Evolutionary conservation across 2,329 filamentous ascomycete species (phyloP), one percentile per base, ranked within the genome.

Genomic region (Aureobasidium lini): DNA sequence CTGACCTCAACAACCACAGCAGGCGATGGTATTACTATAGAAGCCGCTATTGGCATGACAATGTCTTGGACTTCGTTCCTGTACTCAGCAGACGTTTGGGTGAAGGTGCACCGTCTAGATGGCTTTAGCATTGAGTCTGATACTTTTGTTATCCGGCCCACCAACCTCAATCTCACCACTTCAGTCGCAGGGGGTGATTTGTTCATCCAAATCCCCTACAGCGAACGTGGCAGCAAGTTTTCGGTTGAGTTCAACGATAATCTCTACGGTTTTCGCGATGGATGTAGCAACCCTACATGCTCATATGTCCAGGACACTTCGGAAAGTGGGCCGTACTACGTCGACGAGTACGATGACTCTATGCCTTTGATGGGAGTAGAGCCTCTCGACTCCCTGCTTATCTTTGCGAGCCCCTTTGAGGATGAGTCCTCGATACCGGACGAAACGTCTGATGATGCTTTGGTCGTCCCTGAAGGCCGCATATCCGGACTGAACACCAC

Each of bases 231-330:
- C 15, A 37, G 40, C 40, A 56, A 46, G n/a, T 46, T 56, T n/a
- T 43, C 40, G 16, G 32, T 56, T 13, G 52, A 56, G 16, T 56
- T 56, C 32, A 36, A 56, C n/a, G 52, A 56, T 16, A 56, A 56
- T 11, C 39, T 56, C 7, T 56, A 36, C 11, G 42, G 37, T 16
- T 56, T 56, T 10, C 52, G 36, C 18, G 52, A 56, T 37, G 52
- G 52, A n/a, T 44, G 52, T 11, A 40, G 42, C 40, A 15, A 31
- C 6, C 52, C 52, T 28, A 23, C 39, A 28, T 56, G 39, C n/a
- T 56, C 52, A 6, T 56, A 56, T 29, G 52, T 37, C 3, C 52
- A 56, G n/a, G 15, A 56, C 10, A 56, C 29, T n/a, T 28, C 29
- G 4, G 3, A 28, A 23, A n/a, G 9, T 6, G 52, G 52, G 13